Evolutionary conservation across 129 eudicot genomes (phyloP).

Genomic region (Artemisia annua): DNA sequence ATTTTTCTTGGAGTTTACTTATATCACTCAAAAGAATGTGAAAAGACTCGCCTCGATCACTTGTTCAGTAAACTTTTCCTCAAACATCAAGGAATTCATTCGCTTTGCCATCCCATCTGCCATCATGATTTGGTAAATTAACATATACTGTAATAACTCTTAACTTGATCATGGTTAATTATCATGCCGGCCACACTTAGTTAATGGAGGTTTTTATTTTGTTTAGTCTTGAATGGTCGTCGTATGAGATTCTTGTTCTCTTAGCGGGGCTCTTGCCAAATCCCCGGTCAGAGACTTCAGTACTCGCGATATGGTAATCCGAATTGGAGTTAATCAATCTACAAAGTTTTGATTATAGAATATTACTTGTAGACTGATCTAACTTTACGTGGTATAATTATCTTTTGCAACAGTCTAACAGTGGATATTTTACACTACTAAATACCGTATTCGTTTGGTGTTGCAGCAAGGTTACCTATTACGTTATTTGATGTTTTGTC

Average conservation of each 20-base stretch:
- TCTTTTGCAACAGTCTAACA: conserved; percentile 46
- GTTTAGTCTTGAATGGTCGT: conserved; percentile 61
- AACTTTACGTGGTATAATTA: neutral
- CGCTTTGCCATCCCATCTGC: neutral
- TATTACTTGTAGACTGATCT: neutral
- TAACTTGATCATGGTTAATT: too few relatives aligned
- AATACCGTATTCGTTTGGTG: conserved; percentile 51
- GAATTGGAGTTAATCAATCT: neutral
- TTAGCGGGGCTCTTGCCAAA: conserved; percentile 50
- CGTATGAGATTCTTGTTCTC: conserved; percentile 48
- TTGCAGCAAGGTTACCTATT: conserved; percentile 49
- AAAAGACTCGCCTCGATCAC: neutral
- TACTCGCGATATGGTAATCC: conserved; percentile 60
- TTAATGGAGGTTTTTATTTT: neutral
- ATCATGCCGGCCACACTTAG: neutral
- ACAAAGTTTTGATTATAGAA: too few relatives aligned
- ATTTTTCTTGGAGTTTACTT: neutral
- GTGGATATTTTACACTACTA: conserved; percentile 34
- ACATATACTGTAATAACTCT: neutral
- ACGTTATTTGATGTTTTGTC: neutral
- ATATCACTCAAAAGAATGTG: neutral
- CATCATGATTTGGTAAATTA: neutral
- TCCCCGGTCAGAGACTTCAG: conserved; percentile 61
- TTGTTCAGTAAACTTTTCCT: neutral
- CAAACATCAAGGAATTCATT: neutral